Conservation (phyloP, 1,139 yeast genomes). For the Kurtzmaniella quercitrusa region DNA sequence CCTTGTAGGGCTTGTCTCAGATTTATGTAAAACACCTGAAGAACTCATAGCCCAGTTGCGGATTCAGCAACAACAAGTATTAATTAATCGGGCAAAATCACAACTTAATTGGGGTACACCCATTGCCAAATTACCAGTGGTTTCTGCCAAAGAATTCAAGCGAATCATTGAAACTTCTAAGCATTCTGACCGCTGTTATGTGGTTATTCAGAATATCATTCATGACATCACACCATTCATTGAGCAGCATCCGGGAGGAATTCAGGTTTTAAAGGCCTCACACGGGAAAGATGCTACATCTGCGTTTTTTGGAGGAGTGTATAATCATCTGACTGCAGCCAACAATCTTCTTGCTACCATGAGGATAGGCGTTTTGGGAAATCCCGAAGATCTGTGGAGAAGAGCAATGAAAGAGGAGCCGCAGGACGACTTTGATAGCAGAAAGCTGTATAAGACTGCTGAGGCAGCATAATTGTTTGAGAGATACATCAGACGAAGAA, state of each 20-base stretch:
- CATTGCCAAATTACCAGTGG: constrained; percentile 59
- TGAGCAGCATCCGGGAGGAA: constrained; percentile 72
- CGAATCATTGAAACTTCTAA: constrained; percentile 31
- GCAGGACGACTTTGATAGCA: constrained; percentile 14
- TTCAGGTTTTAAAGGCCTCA: constrained; percentile 54
- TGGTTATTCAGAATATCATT: constrained; percentile 52
- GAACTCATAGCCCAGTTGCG: constrained; percentile 52
- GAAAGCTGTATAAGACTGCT: constrained; percentile 33
- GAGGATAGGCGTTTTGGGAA: constrained; percentile 69
- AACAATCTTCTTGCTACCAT: constrained; percentile 67
- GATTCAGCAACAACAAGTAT: constrained; percentile 63
- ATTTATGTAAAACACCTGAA: constrained; percentile 38
- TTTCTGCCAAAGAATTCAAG: constrained; percentile 48
- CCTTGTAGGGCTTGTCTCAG: constrained; percentile 35
- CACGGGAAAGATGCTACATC: constrained; percentile 71
- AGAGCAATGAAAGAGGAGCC: constrained; percentile 34
- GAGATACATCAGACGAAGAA: no score
- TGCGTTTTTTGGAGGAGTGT: constrained; percentile 74
- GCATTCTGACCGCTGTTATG: constrained; percentile 37
- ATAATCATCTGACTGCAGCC: constrained; percentile 72
- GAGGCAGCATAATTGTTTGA: constrained; percentile 44
- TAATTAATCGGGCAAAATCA: constrained; percentile 56
- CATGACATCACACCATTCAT: constrained; percentile 73
- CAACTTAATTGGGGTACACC: constrained; percentile 77
- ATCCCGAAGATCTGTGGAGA: constrained; percentile 82